Base-by-base conservation (phyloP, 1,284 basidiomycete species). In the Microbotryum intermedium region DNA sequence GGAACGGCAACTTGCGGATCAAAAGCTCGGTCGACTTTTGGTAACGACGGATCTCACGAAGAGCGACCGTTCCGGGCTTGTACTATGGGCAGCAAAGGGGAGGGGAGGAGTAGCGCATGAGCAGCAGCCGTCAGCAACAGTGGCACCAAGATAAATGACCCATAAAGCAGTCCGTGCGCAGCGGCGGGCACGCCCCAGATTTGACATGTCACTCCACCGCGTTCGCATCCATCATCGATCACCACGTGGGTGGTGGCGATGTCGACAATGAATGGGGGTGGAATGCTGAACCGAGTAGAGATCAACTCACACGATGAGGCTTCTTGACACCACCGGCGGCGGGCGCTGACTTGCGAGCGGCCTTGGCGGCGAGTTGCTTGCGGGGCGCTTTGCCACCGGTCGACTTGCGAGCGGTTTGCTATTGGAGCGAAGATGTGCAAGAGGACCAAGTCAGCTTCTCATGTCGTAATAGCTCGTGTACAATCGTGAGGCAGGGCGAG, bases 261-360 rank as follows among this genome's bases (percentile, higher is more conserved):
- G 16, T 10, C 34, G 34, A 39, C 34, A 16, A 39, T 39, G 34
- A 10, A 13, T 39, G n/a, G n/a, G n/a, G n/a, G n/a, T n/a, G 11
- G 11, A 39, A 2, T 16, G 18, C 29, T 30, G 29, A 16, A 39
- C 34, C 34, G 6, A 39, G 34, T 39, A 39, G 34, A 18, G 9
- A 18, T 39, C 34, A 39, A 39, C 34, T 39, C 34, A 39, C 34
- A 4, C 69, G 65, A 60, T 69, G 69, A 52, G 69, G 69, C 83
- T 91, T 91, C 88, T 92, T 91, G 69, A 91, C 90, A 82, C 91
- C 91, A 79, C 90, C 90, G 69, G 90, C 87, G 60, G 87, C 82
- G 65, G 86, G 83, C 50, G 82, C 74, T 52, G 76, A 81, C 79
- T 77, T 78, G 60, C 77, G 74, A 51, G 85, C 82, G 55, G 81